These are phyloP conservation scores for Teratosphaeria epicoccoides DNA, from an alignment of 2,329 filamentous ascomycete species.

Conservation along the genomic window DNA sequence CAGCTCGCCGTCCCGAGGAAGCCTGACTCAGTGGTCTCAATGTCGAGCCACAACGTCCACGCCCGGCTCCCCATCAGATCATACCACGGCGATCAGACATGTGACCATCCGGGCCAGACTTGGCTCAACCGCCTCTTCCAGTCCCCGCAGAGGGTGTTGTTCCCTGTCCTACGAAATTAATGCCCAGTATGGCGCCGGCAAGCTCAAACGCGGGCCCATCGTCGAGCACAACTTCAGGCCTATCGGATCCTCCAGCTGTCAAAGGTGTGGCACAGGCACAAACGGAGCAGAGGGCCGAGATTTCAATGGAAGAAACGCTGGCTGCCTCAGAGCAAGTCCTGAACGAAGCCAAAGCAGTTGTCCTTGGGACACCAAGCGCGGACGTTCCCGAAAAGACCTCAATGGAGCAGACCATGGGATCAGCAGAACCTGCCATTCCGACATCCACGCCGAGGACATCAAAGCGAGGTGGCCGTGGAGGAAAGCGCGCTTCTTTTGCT, in stretches of 20 bases:
- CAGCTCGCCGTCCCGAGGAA: too few species aligned
- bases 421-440: not conserved
- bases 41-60: too few species aligned
- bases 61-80: too few species aligned
- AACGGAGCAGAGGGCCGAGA: constrained; percentile 16
- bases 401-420: not conserved
- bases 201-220: not conserved
- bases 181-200: not conserved
- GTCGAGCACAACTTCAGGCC: not conserved
- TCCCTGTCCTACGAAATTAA: too few species aligned
- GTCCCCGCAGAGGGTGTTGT: too few species aligned
- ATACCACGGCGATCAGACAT: too few species aligned
- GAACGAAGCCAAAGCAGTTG: not conserved
- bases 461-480: constrained; percentile 6
- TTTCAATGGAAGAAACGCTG: not conserved
- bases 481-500: not conserved
- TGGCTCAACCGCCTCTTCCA: too few species aligned
- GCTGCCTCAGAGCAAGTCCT: not conserved
- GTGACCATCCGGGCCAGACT: too few species aligned
- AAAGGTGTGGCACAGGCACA: not conserved
- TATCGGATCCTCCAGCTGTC: not conserved
- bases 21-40: too few species aligned
- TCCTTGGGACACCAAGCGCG: not conserved
- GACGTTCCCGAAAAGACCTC: not conserved
- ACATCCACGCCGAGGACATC: constrained; percentile 3